A percentile compares a stretch with the other conserved stretches of the same genome.
phyloP scores from a whole-genome alignment of 257 asterid genomes.

The Knoxia roxburghii region DNA sequence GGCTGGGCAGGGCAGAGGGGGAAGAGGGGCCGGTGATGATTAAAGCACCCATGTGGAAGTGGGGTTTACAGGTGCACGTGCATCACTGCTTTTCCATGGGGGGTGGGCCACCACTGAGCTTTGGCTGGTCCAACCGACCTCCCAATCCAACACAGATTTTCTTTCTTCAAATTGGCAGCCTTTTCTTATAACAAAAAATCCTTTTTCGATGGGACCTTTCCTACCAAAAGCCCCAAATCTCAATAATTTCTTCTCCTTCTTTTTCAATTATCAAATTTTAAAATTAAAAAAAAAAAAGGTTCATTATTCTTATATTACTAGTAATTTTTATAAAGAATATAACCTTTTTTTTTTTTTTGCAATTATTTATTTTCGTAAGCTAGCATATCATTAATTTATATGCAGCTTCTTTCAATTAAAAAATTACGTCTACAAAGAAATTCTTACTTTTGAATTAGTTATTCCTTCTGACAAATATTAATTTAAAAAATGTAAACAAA shows the following conservation, averaged over 20 bases:
- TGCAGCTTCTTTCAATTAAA: too few relatives aligned
- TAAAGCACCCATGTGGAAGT: constrained; percentile 50
- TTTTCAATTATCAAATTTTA: too few relatives aligned
- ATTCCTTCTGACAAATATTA: too few relatives aligned
- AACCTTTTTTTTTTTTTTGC: too few relatives aligned
- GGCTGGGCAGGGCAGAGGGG: background rate
- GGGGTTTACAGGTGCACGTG: constrained; percentile 84
- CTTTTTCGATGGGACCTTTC: background rate
- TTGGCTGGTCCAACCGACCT: constrained; percentile 34
- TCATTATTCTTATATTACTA: too few relatives aligned
- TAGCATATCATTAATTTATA: too few relatives aligned
- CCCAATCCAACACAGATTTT: constrained; percentile 12
- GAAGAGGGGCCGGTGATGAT: constrained; percentile 22
- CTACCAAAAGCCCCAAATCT: background rate
- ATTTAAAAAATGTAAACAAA: too few relatives aligned
- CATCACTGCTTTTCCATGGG: constrained; percentile 36
- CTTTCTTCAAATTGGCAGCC: background rate
- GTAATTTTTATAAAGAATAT: too few relatives aligned
- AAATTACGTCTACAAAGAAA: too few relatives aligned
- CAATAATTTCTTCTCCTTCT: background rate
- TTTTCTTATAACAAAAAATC: background rate
- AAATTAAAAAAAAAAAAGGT: too few relatives aligned
- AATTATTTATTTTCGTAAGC: too few relatives aligned
- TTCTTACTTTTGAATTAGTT: too few relatives aligned
- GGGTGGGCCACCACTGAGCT: constrained; percentile 19